Evolutionary conservation across 345 rosid species (phyloP).

Genomic region (Barbarea vulgaris): DNA sequence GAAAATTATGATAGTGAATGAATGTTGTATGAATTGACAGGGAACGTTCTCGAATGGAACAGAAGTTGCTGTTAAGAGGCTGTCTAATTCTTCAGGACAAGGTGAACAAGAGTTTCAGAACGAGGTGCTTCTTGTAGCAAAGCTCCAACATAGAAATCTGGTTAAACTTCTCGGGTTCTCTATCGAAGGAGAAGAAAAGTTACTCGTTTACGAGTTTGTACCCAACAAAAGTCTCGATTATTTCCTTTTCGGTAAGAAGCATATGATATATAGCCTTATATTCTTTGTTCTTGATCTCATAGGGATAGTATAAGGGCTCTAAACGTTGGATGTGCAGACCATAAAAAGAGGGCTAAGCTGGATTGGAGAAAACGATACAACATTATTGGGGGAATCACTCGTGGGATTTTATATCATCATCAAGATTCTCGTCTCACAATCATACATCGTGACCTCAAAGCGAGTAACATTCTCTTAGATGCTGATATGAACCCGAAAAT

Average conservation of each 20-base stretch:
- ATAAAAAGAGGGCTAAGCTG: slow-evolving; percentile 4
- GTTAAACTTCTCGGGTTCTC: slow-evolving; percentile 53
- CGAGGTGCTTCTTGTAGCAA: slow-evolving; percentile 33
- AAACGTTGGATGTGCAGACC: slow-evolving; percentile 34
- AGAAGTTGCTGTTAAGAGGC: slow-evolving; percentile 56
- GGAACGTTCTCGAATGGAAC: slow-evolving; percentile 35
- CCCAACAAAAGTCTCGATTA: slow-evolving; percentile 50
- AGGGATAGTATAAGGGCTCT: not conserved
- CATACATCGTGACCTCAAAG: slow-evolving; percentile 40
- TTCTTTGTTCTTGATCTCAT: not conserved
- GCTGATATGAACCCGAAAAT: slow-evolving; percentile 18
- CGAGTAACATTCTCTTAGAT: slow-evolving; percentile 36
- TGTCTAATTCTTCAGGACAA: slow-evolving; percentile 49
- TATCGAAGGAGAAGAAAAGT: slow-evolving; percentile 44
- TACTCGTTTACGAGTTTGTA: slow-evolving; percentile 48
- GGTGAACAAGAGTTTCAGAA: slow-evolving; percentile 38
- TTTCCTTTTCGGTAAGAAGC: not conserved
- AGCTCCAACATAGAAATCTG: slow-evolving; percentile 31
- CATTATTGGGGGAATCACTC: slow-evolving; percentile 31
- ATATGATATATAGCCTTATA: not conserved
- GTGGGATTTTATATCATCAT: slow-evolving; percentile 39
- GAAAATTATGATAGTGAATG: not conserved
- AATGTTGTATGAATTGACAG: not conserved
- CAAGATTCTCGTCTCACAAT: slow-evolving; percentile 43
- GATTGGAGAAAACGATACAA: slow-evolving; percentile 35